Conservation (phyloP, 495 filamentous ascomycete species). For the Neurospora pannonica region DNA sequence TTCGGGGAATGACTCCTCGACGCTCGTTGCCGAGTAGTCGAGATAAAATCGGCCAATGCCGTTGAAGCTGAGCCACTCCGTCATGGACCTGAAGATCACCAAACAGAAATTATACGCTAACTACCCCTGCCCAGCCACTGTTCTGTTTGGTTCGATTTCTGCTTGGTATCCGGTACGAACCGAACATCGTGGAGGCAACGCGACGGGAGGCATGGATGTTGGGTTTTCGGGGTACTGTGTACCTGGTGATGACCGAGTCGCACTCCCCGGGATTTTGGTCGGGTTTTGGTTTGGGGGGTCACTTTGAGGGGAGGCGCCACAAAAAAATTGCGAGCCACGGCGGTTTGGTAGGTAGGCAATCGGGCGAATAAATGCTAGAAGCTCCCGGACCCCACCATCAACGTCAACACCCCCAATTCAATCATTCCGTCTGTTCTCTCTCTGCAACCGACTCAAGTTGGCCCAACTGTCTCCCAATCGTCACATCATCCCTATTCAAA, state of each 20-base stretch:
- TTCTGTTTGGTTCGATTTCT: not conserved
- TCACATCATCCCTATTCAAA: not conserved
- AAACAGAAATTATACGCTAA: not conserved
- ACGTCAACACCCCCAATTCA: not conserved
- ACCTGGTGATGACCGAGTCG: not conserved
- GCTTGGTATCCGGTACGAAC: not conserved
- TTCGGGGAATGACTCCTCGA: not conserved
- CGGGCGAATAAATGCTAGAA: not conserved
- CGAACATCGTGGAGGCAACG: not conserved
- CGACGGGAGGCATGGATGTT: not conserved
- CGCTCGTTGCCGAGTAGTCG: not conserved
- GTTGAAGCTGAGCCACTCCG: not conserved
- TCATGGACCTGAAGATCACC: not conserved
- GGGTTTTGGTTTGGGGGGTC: not conserved
- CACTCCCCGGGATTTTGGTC: not conserved
- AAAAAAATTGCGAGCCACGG: not conserved
- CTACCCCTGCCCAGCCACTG: not conserved
- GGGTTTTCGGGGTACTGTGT: not conserved
- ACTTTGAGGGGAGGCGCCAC: not conserved
- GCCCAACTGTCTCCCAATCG: not conserved
- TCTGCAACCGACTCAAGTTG: not conserved
- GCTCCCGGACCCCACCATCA: conserved; percentile 14
- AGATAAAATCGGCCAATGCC: not conserved
- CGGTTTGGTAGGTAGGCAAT: not conserved
- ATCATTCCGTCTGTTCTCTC: not conserved